These are phyloP conservation scores for Brassica balearica DNA, from an alignment of 441 rosid species.

Conservation along the genomic window DNA sequence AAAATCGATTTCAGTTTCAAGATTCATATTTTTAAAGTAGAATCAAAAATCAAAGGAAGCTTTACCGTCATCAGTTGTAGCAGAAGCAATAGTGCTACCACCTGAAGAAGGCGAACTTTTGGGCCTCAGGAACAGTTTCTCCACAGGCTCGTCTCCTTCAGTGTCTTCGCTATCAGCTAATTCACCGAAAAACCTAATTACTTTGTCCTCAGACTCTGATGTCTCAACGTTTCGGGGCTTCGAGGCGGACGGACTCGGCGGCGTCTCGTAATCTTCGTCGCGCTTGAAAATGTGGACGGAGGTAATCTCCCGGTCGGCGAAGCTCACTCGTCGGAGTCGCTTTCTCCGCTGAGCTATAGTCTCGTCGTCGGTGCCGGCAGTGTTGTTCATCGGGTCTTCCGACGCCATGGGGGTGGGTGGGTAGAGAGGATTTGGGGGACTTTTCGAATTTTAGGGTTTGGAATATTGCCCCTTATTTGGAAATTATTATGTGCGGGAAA, in stretches of 20 bases:
- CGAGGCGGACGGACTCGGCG: slow-evolving; percentile 51
- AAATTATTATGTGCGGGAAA: slow-evolving; percentile 48
- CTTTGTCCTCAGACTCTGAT: slow-evolving; percentile 46
- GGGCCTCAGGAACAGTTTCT: slow-evolving; percentile 67
- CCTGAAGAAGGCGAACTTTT: slow-evolving; percentile 75
- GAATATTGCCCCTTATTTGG: slow-evolving; percentile 21
- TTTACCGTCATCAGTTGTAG: slow-evolving; percentile 72
- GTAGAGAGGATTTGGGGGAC: slow-evolving; percentile 28
- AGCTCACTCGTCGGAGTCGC: slow-evolving; percentile 89
- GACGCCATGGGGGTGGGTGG: slow-evolving; percentile 50
- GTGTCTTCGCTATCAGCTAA: slow-evolving; percentile 60
- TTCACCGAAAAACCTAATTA: slow-evolving; percentile 61
- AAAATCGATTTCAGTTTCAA: slow-evolving; percentile 6
- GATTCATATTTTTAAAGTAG: slow-evolving; percentile 8
- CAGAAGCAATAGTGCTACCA: slow-evolving; percentile 71
- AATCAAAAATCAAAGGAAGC: slow-evolving; percentile 26
- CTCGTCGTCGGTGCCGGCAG: slow-evolving; percentile 72
- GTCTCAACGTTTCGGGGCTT: slow-evolving; percentile 40
- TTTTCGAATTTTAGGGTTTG: slow-evolving; percentile 47
- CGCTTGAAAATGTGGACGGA: slow-evolving; percentile 88
- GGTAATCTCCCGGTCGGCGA: slow-evolving; percentile 92
- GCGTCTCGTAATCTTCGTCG: slow-evolving; percentile 82
- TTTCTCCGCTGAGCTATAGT: slow-evolving; percentile 65
- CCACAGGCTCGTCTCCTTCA: slow-evolving; percentile 44
- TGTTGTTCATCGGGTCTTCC: slow-evolving; percentile 52